phyloP scores from a whole-genome alignment of 2,329 filamentous ascomycete species.

The Talaromyces sp. region DNA sequence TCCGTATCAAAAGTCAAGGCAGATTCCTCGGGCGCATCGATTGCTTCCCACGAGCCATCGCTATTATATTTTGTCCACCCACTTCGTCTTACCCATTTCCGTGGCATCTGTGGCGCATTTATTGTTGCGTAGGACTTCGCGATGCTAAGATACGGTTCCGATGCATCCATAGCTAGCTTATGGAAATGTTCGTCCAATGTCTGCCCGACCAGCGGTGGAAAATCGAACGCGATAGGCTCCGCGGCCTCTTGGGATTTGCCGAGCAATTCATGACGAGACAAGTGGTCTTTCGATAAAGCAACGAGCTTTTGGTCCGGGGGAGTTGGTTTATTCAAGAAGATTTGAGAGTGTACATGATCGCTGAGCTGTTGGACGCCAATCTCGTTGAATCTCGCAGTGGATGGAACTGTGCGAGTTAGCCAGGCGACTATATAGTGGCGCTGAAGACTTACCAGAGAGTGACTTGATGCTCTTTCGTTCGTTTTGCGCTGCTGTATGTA shows the following conservation, averaged over 20 bases:
- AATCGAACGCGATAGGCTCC: conserved; percentile 76
- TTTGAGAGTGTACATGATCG: conserved; percentile 72
- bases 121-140: conserved; percentile 70
- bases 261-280: conserved; percentile 77
- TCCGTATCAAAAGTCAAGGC: conserved; percentile 94
- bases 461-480: conserved; percentile 19
- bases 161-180: conserved; percentile 78
- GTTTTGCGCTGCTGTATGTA: not conserved
- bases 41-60: conserved; percentile 68
- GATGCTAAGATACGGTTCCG: conserved; percentile 74
- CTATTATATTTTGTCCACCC: conserved; percentile 92
- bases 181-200: conserved; percentile 93
- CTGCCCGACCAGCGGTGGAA: conserved; percentile 73
- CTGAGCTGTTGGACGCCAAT: conserved; percentile 95
- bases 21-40: conserved; percentile 73
- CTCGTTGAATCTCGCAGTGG: conserved; percentile 74
- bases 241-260: conserved; percentile 82
- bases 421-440: not conserved
- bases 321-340: conserved; percentile 61
- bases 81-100: conserved; percentile 72
- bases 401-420: conserved; percentile 30
- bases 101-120: conserved; percentile 58
- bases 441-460: conserved; percentile 28
- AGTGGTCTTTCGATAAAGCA: conserved; percentile 74
- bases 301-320: conserved; percentile 69